Evolutionary conservation across 73 alveolate species (phyloP).

Genomic region (Paramecium bursaria): DNA sequence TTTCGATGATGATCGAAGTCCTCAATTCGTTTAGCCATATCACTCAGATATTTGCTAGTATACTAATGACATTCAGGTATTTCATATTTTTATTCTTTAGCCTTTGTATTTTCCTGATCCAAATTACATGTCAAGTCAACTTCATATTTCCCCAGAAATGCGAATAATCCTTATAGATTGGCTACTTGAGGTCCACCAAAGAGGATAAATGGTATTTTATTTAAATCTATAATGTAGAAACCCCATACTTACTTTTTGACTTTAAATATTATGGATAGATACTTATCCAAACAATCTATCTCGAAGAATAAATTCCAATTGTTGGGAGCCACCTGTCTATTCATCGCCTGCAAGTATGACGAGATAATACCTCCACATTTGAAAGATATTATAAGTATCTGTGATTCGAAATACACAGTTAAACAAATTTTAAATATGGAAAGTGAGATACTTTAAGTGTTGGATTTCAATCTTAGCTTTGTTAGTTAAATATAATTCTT

Average conservation of each 20-base stretch:
- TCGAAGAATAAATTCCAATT: constrained; percentile 78
- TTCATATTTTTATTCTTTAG: too few relatives aligned
- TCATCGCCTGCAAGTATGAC: constrained; percentile 86
- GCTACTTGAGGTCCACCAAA: constrained; percentile 81
- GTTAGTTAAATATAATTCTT: too few relatives aligned
- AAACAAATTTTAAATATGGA: constrained; percentile 83
- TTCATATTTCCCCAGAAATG: too few relatives aligned
- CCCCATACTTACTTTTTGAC: constrained; percentile 81
- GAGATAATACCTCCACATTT: constrained; percentile 87
- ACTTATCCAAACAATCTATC: constrained; percentile 63
- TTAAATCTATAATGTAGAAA: too few relatives aligned
- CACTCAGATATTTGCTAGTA: too few relatives aligned
- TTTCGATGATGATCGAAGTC: too few relatives aligned
- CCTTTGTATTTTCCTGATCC: too few relatives aligned
- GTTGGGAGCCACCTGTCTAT: constrained; percentile 84
- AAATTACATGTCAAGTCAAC: too few relatives aligned
- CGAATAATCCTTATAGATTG: constrained; percentile 85
- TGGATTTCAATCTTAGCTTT: too few relatives aligned
- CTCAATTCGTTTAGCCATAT: too few relatives aligned
- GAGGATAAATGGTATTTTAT: constrained; percentile 74
- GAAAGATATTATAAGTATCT: constrained; percentile 78
- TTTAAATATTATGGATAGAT: constrained; percentile 76
- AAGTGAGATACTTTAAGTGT: constrained; percentile 80
- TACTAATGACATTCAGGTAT: too few relatives aligned
- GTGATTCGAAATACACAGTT: constrained; percentile 80